A percentile compares a stretch with the other conserved stretches of the same genome.
These are phyloP conservation scores for Colletotrichum tamarilloi DNA, from an alignment of 2,329 filamentous ascomycete genomes.

Conservation along the genomic window DNA sequence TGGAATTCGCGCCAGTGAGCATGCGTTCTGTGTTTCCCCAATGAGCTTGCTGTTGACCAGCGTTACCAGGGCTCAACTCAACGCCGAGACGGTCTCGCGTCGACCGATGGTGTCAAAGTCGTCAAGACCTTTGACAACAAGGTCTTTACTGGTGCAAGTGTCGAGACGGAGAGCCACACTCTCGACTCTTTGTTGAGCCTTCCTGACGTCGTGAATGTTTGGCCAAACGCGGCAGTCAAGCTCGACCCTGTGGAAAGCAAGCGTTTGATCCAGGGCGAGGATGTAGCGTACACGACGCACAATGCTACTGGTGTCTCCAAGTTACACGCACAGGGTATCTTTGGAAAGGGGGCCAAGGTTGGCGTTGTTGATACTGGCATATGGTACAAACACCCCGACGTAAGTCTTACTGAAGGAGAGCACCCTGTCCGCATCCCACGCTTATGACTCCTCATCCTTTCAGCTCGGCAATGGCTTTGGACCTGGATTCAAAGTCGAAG, in stretches of 20 bases:
- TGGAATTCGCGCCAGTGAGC: constrained; percentile 30
- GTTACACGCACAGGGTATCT: constrained; percentile 50
- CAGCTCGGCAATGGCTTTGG: constrained; percentile 33
- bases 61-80: background rate
- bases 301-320: constrained; percentile 51
- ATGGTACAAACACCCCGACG: constrained; percentile 52
- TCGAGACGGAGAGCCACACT: constrained; percentile 47
- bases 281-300: constrained; percentile 39
- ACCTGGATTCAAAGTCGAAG: constrained; percentile 36
- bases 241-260: constrained; percentile 12
- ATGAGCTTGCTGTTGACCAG: background rate
- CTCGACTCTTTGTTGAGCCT: constrained; percentile 45
- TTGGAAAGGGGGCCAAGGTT: constrained; percentile 50
- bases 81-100: constrained; percentile 4
- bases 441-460: background rate
- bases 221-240: constrained; percentile 38
- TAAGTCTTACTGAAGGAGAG: constrained; percentile 32
- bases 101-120: constrained; percentile 7
- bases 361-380: constrained; percentile 54
- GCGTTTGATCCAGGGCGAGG: background rate
- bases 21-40: background rate
- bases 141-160: constrained; percentile 48
- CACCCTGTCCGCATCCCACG: rapidly evolving
- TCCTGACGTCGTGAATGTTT: constrained; percentile 50
- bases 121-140: constrained; percentile 37